Base-by-base conservation (phyloP, 192 early-diverging fungal genomes). In the Umbelopsis isabellina region DNA sequence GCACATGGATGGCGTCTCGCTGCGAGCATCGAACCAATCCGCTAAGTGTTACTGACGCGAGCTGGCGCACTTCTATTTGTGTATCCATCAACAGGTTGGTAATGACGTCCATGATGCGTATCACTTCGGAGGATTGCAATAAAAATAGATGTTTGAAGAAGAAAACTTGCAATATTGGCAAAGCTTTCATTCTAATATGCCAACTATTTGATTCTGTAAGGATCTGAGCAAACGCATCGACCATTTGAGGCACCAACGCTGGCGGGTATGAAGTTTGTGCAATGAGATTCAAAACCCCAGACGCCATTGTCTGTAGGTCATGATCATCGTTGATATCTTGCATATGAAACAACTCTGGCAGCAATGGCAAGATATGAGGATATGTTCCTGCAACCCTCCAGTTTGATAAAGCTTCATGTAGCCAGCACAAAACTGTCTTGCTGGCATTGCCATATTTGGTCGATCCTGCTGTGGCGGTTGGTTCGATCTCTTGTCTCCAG, bases 31-130 rank as follows among this genome's bases (percentile, higher is more conserved):
- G 86, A 18, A 95, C 84, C 25, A 95, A 75, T 13, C 94, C 94
- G 21, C 90, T 86, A 5, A 95, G 68, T 0, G 94, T 95, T 0
- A 87, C 81, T 2, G 88, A 84, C 7, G 92, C 92, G 72, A 95
- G 71, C 76, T 88, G 88, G 3, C 93, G 82, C 21, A 94, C 93
- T 81, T 98, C 97, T 46, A 96, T 85, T 72, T 97, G 95, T n/a
- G 87, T 84, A 75, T 98, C 93, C 50, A 86, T 80, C 41, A 98
- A 73, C 77, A 94, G 85, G 23, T 35, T 58, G 30, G 86, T 83
- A 12, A 96, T 85, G 4, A 87, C 83, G 46, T 94, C 86, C 75
- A 97, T 79, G 7, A 96, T 85, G 20, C 71, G 69, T 27, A 82
- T 66, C 22, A 89, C 82, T 45, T 86, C 79, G 0, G 87, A 83